phyloP scores from a whole-genome alignment of 768 basidiomycete species.

The Chlorophyllum brunneum region DNA sequence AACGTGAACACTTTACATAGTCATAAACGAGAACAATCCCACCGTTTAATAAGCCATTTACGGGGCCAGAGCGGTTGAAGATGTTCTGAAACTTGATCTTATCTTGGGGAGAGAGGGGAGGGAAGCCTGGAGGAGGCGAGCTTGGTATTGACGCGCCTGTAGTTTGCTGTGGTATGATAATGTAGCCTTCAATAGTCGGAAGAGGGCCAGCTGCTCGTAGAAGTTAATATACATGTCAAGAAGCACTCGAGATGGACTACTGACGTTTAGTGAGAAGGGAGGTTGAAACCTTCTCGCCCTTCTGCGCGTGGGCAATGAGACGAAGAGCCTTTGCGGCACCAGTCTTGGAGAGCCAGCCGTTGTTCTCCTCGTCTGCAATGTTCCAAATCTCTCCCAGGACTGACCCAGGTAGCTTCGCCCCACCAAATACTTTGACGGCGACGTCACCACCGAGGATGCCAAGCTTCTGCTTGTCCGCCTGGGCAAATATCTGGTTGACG shows the following conservation, averaged over 20 bases:
- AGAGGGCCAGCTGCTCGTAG: conserved; percentile 70
- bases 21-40: conserved; percentile 19
- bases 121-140: conserved; percentile 60
- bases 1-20: not conserved
- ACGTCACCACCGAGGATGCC: conserved; percentile 88
- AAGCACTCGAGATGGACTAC: conserved; percentile 24
- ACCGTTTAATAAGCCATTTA: conserved; percentile 79
- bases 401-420: conserved; percentile 73
- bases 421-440: conserved; percentile 82
- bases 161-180: conserved; percentile 50
- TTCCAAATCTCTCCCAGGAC: conserved; percentile 92
- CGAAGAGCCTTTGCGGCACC: conserved; percentile 87
- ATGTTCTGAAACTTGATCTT: conserved; percentile 78
- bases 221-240: conserved; percentile 14
- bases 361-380: conserved; percentile 89
- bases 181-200: conserved; percentile 73
- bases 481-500: conserved; percentile 68
- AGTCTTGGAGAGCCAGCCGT: conserved; percentile 86
- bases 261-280: conserved; percentile 70
- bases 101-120: conserved; percentile 75
- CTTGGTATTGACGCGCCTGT: conserved; percentile 59
- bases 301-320: conserved; percentile 91
- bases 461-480: conserved; percentile 73
- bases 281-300: conserved; percentile 63
- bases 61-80: conserved; percentile 69